These are phyloP conservation scores for Monilinia aucupariae DNA, from an alignment of 2,329 filamentous ascomycete species.

Conservation along the genomic window DNA sequence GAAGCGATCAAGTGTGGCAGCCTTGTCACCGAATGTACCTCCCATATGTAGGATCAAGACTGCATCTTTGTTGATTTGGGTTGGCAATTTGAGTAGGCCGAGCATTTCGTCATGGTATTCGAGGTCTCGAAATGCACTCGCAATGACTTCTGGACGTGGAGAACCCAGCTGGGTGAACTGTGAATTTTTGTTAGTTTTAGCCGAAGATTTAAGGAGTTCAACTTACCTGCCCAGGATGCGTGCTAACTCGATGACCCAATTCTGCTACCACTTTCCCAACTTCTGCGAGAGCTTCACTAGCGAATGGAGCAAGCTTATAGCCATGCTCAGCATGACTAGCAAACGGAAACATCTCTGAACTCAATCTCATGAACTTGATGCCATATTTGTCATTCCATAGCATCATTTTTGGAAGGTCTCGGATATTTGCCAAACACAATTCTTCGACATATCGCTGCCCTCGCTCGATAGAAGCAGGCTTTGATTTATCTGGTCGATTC, in stretches of 20 bases:
- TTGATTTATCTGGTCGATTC: constrained; percentile 72
- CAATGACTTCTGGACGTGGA: constrained; percentile 70
- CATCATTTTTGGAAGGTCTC: constrained; percentile 79
- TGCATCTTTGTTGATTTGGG: constrained; percentile 75
- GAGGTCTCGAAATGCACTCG: constrained; percentile 72
- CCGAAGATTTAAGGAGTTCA: too few species aligned
- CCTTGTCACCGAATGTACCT: constrained; percentile 77
- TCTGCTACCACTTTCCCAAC: constrained; percentile 71
- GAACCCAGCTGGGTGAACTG: constrained; percentile 83
- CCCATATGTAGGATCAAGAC: constrained; percentile 96
- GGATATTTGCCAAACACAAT: constrained; percentile 74
- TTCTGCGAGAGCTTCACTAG: constrained; percentile 68
- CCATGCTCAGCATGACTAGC: constrained; percentile 84
- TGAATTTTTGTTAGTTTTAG: background rate
- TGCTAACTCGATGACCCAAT: constrained; percentile 78
- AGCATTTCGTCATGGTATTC: constrained; percentile 87
- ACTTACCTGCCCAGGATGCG: constrained; percentile 69
- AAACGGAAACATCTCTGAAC: constrained; percentile 96
- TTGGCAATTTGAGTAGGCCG: constrained; percentile 66
- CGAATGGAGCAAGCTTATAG: constrained; percentile 79
- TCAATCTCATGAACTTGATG: constrained; percentile 88
- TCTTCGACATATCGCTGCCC: constrained; percentile 71
- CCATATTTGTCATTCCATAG: constrained; percentile 88
- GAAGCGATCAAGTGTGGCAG: constrained; percentile 46
- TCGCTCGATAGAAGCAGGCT: constrained; percentile 59